Base-by-base conservation (phyloP, 176 grass and related monocot genomes). In the Aegilops sharonensis region DNA sequence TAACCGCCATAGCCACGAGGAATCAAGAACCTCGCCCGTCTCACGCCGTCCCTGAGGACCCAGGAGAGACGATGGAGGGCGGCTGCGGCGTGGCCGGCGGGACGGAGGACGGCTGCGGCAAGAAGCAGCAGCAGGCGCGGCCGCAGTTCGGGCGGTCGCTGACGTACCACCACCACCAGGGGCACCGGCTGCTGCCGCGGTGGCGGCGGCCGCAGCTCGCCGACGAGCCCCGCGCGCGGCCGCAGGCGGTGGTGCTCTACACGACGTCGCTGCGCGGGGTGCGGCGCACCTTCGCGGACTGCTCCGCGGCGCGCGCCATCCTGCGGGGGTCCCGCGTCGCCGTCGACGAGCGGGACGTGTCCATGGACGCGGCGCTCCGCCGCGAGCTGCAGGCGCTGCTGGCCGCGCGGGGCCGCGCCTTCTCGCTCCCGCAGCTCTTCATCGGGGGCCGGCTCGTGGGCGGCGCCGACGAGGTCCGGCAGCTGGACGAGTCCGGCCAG, bases 251-350 rank as follows among this genome's bases (percentile, higher is more conserved):
- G 88, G 96, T 98, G 48, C 88, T 98, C 23, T 98, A 94, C 84
- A 89, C 83, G 70, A 98, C 96, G 45, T 95, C 96, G 64, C 91
- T 98, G 83, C 93, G 95, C 45, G 91, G 95, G 13, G 87, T 98
- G 76, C 91, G 95, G 42, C 91, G 90, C 81, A 98, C 95, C 71
- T 92, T 93, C 90, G 70, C 92, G 17, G 95, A 98, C 83, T 98
- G 95, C 85, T 83, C 84, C 37, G 52, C 93, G 24, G 93, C 86
- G 85, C 88, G 95, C 66, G 91, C 95, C 47, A 94, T 98, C 83
- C 87, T 98, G 64, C 91, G 93, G 24, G 95, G 95, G 0, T 92
- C 93, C 77, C 93, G 91, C 59, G 69, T 72, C 21, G 69, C 69
- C 37, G 69, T 72, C 11, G 69, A 72, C 93, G 95, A 47, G 83